phyloP scores from a whole-genome alignment of 495 filamentous ascomycete species.

The Penicillium psychrofluorescens region DNA sequence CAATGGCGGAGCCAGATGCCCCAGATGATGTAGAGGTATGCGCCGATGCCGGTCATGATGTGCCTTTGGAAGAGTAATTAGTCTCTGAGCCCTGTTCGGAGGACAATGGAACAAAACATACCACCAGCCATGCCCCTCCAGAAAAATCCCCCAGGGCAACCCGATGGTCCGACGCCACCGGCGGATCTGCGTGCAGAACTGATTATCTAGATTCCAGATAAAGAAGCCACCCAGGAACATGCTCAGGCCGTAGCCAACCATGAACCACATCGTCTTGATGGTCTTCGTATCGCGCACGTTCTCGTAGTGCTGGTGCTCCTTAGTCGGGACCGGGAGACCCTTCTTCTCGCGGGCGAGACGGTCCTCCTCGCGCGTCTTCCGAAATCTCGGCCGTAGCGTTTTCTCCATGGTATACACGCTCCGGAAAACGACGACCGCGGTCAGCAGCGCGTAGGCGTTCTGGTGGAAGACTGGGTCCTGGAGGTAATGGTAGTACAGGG shows the following conservation, averaged over 20 bases:
- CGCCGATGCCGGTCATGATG: slow-evolving; percentile 58
- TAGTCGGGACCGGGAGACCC: slow-evolving; percentile 31
- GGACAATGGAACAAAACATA: slow-evolving; percentile 41
- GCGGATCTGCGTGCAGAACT: slow-evolving; percentile 66
- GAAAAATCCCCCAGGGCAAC: slow-evolving; percentile 81
- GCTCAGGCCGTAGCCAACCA: slow-evolving; percentile 62
- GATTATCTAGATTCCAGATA: slow-evolving; percentile 84
- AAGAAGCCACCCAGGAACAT: slow-evolving; percentile 79
- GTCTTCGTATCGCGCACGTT: slow-evolving; percentile 51
- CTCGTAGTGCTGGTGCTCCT: slow-evolving; percentile 38
- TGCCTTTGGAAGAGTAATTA: slow-evolving; percentile 38
- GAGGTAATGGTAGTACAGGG: slow-evolving; percentile 87
- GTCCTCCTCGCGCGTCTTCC: slow-evolving; percentile 37
- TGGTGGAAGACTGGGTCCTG: slow-evolving; percentile 93
- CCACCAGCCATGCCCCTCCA: slow-evolving; percentile 98
- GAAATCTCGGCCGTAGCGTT: slow-evolving; percentile 54
- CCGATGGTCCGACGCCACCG: slow-evolving; percentile 64
- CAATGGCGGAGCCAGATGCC: slow-evolving; percentile 80
- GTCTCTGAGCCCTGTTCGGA: slow-evolving; percentile 1
- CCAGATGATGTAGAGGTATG: slow-evolving; percentile 82
- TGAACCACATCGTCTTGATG: slow-evolving; percentile 66
- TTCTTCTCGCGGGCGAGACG: slow-evolving; percentile 29
- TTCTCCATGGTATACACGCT: slow-evolving; percentile 89
- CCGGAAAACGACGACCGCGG: slow-evolving; percentile 65
- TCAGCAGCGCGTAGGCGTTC: slow-evolving; percentile 77